These are phyloP conservation scores for Myxozyma neotropica DNA, from an alignment of 805 yeast species.

Conservation along the genomic window DNA sequence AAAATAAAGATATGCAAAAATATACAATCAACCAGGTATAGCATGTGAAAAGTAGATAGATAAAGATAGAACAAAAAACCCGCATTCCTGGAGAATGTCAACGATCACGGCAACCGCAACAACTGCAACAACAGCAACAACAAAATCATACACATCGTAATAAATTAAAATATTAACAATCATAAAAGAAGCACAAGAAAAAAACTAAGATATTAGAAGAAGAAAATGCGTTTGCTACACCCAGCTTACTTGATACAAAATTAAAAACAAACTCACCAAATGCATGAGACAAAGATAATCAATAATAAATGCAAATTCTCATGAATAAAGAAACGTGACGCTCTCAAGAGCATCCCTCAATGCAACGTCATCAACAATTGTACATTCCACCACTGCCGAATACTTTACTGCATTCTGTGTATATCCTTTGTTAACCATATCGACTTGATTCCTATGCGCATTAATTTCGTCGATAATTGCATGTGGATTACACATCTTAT, in stretches of 20 bases:
- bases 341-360: conserved; percentile 16
- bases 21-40: too few species aligned
- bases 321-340: background rate
- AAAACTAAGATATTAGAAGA: background rate
- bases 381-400: background rate
- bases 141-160: background rate
- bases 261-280: background rate
- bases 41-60: background rate
- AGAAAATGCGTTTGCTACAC: background rate
- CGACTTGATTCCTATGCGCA: conserved; percentile 2
- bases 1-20: background rate
- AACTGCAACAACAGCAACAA: background rate
- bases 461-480: conserved; percentile 11
- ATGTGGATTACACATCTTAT: conserved; percentile 11
- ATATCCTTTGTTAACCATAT: background rate
- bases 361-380: background rate
- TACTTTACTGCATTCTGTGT: conserved; percentile 1
- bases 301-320: background rate
- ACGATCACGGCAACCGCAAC: too few species aligned
- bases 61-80: background rate
- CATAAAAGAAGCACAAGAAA: background rate
- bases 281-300: background rate
- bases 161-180: background rate
- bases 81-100: background rate
- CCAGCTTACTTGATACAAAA: background rate